These are phyloP conservation scores for Thyridium curvatum DNA, from an alignment of 2,329 filamentous ascomycete genomes.

Conservation along the genomic window DNA sequence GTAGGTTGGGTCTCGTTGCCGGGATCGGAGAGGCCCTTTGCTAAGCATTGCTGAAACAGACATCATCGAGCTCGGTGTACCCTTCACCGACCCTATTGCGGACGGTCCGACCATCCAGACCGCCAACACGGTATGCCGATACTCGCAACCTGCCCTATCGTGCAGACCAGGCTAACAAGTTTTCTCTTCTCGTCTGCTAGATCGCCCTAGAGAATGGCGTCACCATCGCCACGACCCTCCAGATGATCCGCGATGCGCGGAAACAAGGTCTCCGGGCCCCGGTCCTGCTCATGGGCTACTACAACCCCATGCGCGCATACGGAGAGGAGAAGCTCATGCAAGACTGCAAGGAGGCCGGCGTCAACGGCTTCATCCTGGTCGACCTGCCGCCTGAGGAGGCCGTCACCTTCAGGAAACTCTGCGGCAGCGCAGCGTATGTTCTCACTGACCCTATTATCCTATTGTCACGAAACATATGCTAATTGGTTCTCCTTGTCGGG, in stretches of 20 bases:
- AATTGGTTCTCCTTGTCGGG: background rate
- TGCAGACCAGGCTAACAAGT: conserved; percentile 5
- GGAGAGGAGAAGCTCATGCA: conserved; percentile 84
- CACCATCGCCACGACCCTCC: conserved; percentile 69
- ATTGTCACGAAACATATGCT: too few relatives aligned
- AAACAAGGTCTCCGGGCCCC: conserved; percentile 72
- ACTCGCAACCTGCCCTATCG: background rate
- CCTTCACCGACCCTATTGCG: conserved; percentile 96
- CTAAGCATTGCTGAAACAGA: conserved; percentile 42
- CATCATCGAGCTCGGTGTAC: conserved; percentile 90
- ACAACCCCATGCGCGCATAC: conserved; percentile 91
- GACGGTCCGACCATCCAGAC: conserved; percentile 97
- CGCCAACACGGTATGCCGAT: conserved; percentile 68
- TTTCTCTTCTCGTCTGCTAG: conserved; percentile 11
- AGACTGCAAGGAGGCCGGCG: conserved; percentile 76
- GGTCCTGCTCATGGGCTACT: conserved; percentile 96
- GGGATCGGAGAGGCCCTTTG: conserved; percentile 1
- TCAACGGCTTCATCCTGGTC: conserved; percentile 96
- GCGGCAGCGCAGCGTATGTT: conserved; percentile 65
- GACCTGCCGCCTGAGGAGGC: conserved; percentile 96
- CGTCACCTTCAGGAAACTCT: conserved; percentile 81
- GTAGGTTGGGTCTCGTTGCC: conserved; percentile 39
- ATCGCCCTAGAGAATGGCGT: conserved; percentile 83
- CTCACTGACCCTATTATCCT: too few relatives aligned
- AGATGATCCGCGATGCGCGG: conserved; percentile 78